Conservation (phyloP, 306 rosid species). For the Ochetophila trinervis region DNA sequence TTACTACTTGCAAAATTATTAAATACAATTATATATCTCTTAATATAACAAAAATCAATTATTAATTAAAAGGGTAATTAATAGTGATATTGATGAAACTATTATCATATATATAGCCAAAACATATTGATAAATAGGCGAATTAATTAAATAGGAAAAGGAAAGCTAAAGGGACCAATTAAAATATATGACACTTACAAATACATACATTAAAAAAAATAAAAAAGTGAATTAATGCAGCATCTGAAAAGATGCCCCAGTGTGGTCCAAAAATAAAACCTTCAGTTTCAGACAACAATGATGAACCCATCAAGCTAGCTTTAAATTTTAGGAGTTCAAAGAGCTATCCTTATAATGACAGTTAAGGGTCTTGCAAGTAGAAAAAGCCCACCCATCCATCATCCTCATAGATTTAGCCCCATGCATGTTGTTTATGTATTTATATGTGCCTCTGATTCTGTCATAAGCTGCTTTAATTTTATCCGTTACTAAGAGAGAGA, state of each 20-base stretch:
- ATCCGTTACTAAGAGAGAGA: constrained; percentile 7
- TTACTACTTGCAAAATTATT: too few species aligned
- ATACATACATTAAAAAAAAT: constrained; percentile 4
- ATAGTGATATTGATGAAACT: too few species aligned
- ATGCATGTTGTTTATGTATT: constrained; percentile 1
- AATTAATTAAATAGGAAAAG: constrained; percentile 3
- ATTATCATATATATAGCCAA: too few species aligned
- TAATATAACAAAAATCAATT: too few species aligned
- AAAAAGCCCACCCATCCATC: constrained; percentile 41
- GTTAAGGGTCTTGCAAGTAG: constrained; percentile 34
- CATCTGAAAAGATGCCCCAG: constrained; percentile 56
- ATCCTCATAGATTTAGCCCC: constrained; percentile 38
- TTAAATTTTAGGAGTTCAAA: constrained; percentile 52
- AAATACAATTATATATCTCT: too few species aligned
- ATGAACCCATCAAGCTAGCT: constrained; percentile 52
- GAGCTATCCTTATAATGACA: constrained; percentile 47
- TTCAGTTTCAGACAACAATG: constrained; percentile 57
- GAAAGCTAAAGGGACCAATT: constrained; percentile 15
- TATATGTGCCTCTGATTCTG: constrained; percentile 26
- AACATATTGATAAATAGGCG: too few species aligned
- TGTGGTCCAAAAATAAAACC: constrained; percentile 57
- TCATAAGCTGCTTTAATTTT: constrained; percentile 18
- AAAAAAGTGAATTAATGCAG: constrained; percentile 36
- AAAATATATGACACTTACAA: constrained; percentile 12
- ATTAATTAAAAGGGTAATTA: too few species aligned